phyloP scores from a whole-genome alignment of 495 filamentous ascomycete genomes.

The Trichoderma parareesei region DNA sequence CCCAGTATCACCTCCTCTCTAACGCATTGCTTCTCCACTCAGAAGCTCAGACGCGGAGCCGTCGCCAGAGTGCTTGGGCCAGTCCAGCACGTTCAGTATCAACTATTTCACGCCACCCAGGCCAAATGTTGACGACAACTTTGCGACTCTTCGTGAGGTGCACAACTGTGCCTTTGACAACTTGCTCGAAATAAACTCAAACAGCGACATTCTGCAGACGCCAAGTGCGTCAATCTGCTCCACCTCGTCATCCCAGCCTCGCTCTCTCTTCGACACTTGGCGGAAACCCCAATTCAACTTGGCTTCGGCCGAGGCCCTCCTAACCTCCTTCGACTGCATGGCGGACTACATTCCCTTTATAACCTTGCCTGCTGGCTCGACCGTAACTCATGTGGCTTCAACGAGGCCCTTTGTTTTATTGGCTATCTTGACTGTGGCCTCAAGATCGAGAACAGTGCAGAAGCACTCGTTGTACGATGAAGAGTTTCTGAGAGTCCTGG shows the following conservation, averaged over 20 bases:
- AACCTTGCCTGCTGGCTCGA: slow-evolving; percentile 24
- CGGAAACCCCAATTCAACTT: slow-evolving; percentile 41
- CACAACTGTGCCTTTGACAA: too few relatives aligned
- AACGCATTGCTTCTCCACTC: too few relatives aligned
- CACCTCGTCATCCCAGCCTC: too few relatives aligned
- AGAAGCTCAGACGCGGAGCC: background rate
- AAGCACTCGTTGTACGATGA: slow-evolving; percentile 40
- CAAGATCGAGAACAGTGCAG: slow-evolving; percentile 31
- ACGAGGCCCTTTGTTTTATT: slow-evolving; percentile 35
- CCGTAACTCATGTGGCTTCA: slow-evolving; percentile 28
- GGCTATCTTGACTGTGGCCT: slow-evolving; percentile 35
- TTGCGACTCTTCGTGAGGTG: too few relatives aligned
- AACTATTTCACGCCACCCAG: slow-evolving; percentile 31
- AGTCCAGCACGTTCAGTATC: slow-evolving; percentile 42
- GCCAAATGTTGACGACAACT: too few relatives aligned
- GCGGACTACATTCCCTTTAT: slow-evolving; percentile 33
- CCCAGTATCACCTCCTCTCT: too few relatives aligned
- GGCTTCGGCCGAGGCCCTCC: slow-evolving; percentile 31
- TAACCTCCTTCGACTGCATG: slow-evolving; percentile 31
- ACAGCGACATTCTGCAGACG: too few relatives aligned
- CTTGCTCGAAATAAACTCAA: too few relatives aligned
- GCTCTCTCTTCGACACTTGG: slow-evolving; percentile 20
- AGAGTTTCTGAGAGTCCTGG: slow-evolving; percentile 40
- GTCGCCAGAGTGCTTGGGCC: slow-evolving; percentile 26
- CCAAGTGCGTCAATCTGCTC: slow-evolving; percentile 12